Conservation (phyloP, 2,329 filamentous ascomycete species). For the Dactylonectria macrodidyma region DNA sequence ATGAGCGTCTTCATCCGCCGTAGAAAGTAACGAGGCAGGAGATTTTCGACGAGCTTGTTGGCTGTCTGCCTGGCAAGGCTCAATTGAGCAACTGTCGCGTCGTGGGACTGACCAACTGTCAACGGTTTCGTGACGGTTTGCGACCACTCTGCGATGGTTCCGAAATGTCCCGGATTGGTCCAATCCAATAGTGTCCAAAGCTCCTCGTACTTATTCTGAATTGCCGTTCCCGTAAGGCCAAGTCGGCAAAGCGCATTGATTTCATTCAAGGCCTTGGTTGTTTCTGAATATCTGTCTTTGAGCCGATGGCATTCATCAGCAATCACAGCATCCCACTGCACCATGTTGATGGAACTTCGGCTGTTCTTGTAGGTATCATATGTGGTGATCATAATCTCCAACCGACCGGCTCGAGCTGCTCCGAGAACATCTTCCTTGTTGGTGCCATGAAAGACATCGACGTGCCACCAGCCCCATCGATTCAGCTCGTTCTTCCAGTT, state of each 20-base stretch:
- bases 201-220: conserved; percentile 98
- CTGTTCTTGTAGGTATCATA: conserved; percentile 91
- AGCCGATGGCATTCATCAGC: conserved; percentile 94
- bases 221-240: conserved; percentile 93
- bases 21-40: conserved; percentile 91
- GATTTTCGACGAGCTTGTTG: conserved; percentile 85
- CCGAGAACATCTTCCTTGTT: conserved; percentile 78
- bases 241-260: conserved; percentile 94
- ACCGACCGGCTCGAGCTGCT: conserved; percentile 80
- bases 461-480: conserved; percentile 96
- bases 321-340: conserved; percentile 94
- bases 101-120: conserved; percentile 90
- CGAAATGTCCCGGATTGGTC: conserved; percentile 87
- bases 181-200: conserved; percentile 97
- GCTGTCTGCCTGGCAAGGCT: conserved; percentile 86
- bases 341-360: conserved; percentile 80
- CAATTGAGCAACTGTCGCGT: conserved; percentile 87
- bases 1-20: conserved; percentile 95
- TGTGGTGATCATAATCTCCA: conserved; percentile 95
- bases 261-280: conserved; percentile 89
- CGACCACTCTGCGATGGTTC: conserved; percentile 81
- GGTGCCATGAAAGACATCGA: conserved; percentile 83
- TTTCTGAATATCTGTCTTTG: conserved; percentile 84
- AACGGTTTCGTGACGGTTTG: conserved; percentile 83
- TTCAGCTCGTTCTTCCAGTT: conserved; percentile 93